These are phyloP conservation scores for Saururus chinensis DNA, from an alignment of 164 flowering plant species.

Conservation along the genomic window DNA sequence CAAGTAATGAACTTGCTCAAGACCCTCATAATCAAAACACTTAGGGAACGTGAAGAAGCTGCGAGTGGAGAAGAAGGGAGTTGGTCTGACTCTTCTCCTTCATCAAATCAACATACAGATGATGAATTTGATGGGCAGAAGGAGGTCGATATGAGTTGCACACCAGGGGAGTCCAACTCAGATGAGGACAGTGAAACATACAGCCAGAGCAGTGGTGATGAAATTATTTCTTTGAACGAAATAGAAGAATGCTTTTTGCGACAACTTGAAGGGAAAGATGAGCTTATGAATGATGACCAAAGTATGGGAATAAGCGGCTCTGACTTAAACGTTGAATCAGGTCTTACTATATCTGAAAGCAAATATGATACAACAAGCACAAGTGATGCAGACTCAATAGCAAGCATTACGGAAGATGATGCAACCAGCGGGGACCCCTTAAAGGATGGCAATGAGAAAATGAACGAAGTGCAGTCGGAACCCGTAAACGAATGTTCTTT, in stretches of 20 bases:
- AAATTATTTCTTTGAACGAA: slow-evolving; percentile 32
- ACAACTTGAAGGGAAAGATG: slow-evolving; percentile 36
- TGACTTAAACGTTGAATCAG: slow-evolving; percentile 24
- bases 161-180: slow-evolving; percentile 30
- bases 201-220: slow-evolving; percentile 30
- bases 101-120: slow-evolving; percentile 36
- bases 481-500: slow-evolving; percentile 5
- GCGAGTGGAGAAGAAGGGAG: slow-evolving; percentile 31
- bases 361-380: slow-evolving; percentile 27
- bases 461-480: too few species aligned
- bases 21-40: slow-evolving; percentile 59
- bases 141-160: slow-evolving; percentile 58
- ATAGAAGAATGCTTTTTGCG: slow-evolving; percentile 70
- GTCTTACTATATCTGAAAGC: slow-evolving; percentile 32
- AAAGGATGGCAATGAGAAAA: too few species aligned
- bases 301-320: not conserved
- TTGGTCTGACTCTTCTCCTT: slow-evolving; percentile 57
- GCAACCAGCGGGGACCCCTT: slow-evolving; percentile 5
- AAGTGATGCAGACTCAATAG: slow-evolving; percentile 31
- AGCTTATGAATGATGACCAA: slow-evolving; percentile 1
- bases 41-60: slow-evolving; percentile 69
- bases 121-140: slow-evolving; percentile 38
- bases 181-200: slow-evolving; percentile 32
- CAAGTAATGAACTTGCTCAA: slow-evolving; percentile 99
- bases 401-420: slow-evolving; percentile 10